Evolutionary conservation across 768 basidiomycete species (phyloP), one percentile per base, ranked within the genome.

Genomic region (Cystofilobasidium bisporidii): DNA sequence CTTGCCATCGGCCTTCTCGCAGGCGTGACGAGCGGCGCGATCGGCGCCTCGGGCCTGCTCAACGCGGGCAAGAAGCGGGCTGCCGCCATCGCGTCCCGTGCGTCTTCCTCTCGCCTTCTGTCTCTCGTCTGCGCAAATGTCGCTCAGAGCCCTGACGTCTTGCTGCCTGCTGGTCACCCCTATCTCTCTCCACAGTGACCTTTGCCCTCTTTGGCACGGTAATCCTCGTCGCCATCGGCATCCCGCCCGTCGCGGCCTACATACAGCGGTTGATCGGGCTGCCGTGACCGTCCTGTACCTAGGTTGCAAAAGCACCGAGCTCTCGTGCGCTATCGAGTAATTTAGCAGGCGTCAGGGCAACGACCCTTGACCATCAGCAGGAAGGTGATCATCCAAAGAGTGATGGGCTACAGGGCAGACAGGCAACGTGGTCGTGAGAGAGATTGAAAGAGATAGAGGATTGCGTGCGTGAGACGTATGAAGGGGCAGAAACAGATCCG

Each of bases 141-240:
- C n/a, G n/a, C n/a, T n/a, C n/a, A n/a, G n/a, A n/a, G n/a, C n/a
- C n/a, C n/a, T n/a, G n/a, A n/a, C n/a, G n/a, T n/a, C n/a, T n/a
- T n/a, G n/a, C n/a, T n/a, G n/a, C n/a, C n/a, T n/a, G n/a, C n/a
- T n/a, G n/a, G n/a, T n/a, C n/a, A n/a, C n/a, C n/a, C n/a, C n/a
- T n/a, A n/a, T n/a, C n/a, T n/a, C n/a, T 20, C 48, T n/a, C 48
- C 48, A 20, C 24, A 50, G 48, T 65, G 9, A 33, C 64, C 3
- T 65, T 65, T 20, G 64, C 64, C 38, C 38, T 65, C 9, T 65
- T 65, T 28, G 64, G 64, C 15, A 59, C 57, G 2, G 32, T 65
- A 2, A 20, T 65, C 17, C 57, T 65, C 30, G n/a, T 65, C n/a
- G 33, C 47, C 4, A 36, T 64, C 20, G 64, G 64, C 4, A 58